phyloP scores from a whole-genome alignment of 2,329 filamentous ascomycete genomes.

The Fusarium bactridioides region DNA sequence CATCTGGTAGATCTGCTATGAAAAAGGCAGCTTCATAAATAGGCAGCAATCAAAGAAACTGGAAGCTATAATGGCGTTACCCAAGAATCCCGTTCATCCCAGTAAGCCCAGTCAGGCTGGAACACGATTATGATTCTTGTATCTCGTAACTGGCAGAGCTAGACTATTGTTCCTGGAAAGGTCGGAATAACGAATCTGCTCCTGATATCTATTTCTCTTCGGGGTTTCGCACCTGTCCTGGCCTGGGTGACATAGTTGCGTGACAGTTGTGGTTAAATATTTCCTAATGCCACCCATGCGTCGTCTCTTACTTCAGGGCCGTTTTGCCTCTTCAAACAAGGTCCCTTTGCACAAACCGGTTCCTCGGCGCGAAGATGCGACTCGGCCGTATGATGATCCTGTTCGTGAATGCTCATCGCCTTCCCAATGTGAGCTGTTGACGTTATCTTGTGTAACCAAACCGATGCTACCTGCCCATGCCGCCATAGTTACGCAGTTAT shows the following conservation, averaged over 20 bases:
- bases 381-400: not conserved
- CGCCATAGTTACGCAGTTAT: not conserved
- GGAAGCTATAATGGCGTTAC: not conserved
- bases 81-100: conserved; percentile 9
- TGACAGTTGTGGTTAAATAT: not conserved
- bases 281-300: not conserved
- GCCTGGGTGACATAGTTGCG: not conserved
- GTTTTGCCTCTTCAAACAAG: not conserved
- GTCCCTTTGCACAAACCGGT: not conserved
- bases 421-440: not conserved
- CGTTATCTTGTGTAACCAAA: conserved; percentile 2
- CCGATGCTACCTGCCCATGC: not conserved
- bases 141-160: not conserved
- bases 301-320: not conserved
- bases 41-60: conserved; percentile 2
- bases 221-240: not conserved
- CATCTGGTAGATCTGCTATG: conserved; percentile 9
- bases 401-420: not conserved
- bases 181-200: not conserved
- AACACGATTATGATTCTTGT: not conserved
- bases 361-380: conserved; percentile 5
- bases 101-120: not conserved
- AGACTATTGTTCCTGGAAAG: not conserved
- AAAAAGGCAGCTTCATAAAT: conserved; percentile 5
- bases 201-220: not conserved